These are phyloP conservation scores for Vaccinium vitisidaea DNA, from an alignment of 148 eudicot genomes.

Conservation along the genomic window DNA sequence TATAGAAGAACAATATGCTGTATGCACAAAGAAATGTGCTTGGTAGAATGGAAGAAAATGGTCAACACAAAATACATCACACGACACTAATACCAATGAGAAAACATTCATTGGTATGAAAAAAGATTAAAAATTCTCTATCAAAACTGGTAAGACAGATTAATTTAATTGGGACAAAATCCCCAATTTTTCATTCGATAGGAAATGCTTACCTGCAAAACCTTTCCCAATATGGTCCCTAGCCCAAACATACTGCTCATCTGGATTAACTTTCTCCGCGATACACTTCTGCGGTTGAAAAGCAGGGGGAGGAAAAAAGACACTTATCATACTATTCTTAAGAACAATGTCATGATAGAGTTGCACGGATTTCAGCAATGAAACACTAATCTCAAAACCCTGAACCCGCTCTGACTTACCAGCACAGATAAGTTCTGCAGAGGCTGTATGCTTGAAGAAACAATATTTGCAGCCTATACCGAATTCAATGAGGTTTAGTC, in stretches of 20 bases:
- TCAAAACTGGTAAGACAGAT: not conserved
- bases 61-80: not conserved
- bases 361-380: not conserved
- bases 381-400: conserved; percentile 17
- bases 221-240: conserved; percentile 60
- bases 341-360: not conserved
- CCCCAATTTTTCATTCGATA: not conserved
- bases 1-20: not conserved
- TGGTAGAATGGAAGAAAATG: no score
- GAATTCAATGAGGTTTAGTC: not conserved
- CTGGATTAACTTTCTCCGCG: conserved; percentile 56
- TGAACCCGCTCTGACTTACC: conserved; percentile 43
- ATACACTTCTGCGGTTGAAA: conserved; percentile 47
- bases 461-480: conserved; percentile 75
- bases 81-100: not conserved
- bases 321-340: not conserved
- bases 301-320: conserved; percentile 13
- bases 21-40: no score
- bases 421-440: conserved; percentile 56
- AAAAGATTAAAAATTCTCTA: not conserved
- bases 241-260: conserved; percentile 57
- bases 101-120: not conserved
- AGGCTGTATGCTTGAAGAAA: conserved; percentile 82
- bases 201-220: conserved; percentile 46
- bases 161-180: not conserved